Conservation (phyloP, 1,284 basidiomycete species). For the Microbotryum saponariae region DNA sequence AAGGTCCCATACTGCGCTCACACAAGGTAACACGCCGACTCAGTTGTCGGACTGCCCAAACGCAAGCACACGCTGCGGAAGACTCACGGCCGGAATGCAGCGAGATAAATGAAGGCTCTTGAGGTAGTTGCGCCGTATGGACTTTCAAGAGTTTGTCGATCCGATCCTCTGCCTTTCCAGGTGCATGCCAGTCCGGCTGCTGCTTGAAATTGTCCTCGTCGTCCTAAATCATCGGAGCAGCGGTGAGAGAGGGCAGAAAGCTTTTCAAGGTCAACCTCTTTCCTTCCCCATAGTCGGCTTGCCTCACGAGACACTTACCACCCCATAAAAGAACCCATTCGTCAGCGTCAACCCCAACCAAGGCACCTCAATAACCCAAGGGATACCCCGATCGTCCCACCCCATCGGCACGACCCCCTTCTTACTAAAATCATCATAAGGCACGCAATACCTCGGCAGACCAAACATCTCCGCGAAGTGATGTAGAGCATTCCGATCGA, state of each 20-base stretch:
- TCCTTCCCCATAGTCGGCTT: neutral
- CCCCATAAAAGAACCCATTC: conserved; percentile 37
- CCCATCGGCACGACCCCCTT: conserved; percentile 26
- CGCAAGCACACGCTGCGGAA: neutral
- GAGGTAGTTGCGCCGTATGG: conserved; percentile 29
- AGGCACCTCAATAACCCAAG: conserved; percentile 31
- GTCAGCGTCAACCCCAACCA: conserved; percentile 29
- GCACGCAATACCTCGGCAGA: conserved; percentile 27
- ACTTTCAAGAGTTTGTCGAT: conserved; percentile 34
- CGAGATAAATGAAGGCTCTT: conserved; percentile 33
- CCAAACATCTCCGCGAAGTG: conserved; percentile 31
- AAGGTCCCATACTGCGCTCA: conserved; percentile 34
- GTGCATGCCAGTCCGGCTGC: conserved; percentile 35
- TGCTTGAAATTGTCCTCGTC: conserved; percentile 35
- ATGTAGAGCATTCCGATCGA: conserved; percentile 35
- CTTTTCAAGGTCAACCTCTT: neutral
- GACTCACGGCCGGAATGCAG: conserved; percentile 34
- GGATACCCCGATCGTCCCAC: conserved; percentile 31
- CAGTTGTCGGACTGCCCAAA: too few relatives aligned
- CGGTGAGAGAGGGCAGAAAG: neutral
- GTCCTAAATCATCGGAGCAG: conserved; percentile 18
- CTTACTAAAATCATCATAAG: conserved; percentile 25
- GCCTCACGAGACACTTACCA: conserved; percentile 17
- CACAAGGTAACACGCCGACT: neutral
- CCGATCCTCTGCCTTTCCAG: conserved; percentile 35